These are phyloP conservation scores for Botryosphaeria dothidea DNA, from an alignment of 2,329 filamentous ascomycete genomes.

Conservation along the genomic window DNA sequence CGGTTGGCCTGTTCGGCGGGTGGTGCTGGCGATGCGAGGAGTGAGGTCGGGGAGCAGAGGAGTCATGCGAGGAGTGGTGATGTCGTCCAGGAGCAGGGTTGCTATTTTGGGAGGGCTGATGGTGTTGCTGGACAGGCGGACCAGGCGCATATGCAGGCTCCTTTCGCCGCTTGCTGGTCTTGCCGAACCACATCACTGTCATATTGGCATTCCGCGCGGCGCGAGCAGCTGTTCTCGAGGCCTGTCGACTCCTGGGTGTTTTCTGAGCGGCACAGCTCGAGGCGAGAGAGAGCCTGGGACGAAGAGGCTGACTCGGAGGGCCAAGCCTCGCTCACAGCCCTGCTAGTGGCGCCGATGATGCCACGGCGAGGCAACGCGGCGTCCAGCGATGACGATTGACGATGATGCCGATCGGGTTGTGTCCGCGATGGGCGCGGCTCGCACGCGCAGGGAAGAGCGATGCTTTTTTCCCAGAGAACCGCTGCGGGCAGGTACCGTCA, in stretches of 20 bases:
- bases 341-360: conserved; percentile 12
- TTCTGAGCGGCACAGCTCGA: not conserved
- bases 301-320: conserved; percentile 6
- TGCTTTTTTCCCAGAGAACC: not conserved
- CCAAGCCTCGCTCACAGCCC: conserved; percentile 18
- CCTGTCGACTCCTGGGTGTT: not conserved
- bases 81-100: conserved; percentile 1
- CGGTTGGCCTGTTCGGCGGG: not conserved
- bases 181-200: conserved; percentile 10
- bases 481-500: not conserved
- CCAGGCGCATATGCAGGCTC: conserved; percentile 14
- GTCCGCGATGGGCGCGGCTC: not conserved
- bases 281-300: not conserved
- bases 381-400: conserved; percentile 11
- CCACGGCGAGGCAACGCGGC: not conserved
- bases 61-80: not conserved
- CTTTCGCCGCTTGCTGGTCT: conserved; percentile 13
- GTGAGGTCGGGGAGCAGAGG: not conserved
- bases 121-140: not conserved
- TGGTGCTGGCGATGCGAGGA: not conserved
- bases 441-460: not conserved
- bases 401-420: not conserved
- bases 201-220: not conserved
- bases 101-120: conserved; percentile 10
- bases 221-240: not conserved